Conservation (phyloP, 192 early-diverging fungal genomes). For the Coemansia sp. region DNA sequence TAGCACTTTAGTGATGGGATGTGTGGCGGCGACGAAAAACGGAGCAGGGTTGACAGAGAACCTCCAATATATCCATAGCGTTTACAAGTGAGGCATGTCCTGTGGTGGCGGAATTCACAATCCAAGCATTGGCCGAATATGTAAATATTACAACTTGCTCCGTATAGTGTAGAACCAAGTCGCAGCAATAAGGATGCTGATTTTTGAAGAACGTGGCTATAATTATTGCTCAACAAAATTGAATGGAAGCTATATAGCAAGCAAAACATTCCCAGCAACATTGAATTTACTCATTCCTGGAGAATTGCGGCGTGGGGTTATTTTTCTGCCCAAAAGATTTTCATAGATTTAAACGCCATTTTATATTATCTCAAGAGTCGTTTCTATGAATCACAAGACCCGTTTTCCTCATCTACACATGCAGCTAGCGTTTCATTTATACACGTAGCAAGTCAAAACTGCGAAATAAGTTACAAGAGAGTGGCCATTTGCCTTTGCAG, state of each 20-base stretch:
- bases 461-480: no score
- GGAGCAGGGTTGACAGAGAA: no score
- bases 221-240: not conserved
- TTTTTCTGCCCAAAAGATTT: not conserved
- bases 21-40: no score
- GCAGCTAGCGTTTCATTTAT: no score
- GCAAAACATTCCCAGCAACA: slow-evolving; percentile 1
- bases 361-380: no score
- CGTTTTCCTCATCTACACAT: no score
- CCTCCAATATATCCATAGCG: not conserved
- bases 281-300: not conserved
- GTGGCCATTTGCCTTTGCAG: no score
- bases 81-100: not conserved
- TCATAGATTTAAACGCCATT: no score
- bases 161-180: not conserved
- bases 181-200: not conserved
- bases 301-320: not conserved
- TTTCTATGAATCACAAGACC: no score
- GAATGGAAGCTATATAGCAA: not conserved
- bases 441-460: no score
- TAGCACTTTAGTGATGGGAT: not conserved
- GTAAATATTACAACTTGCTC: not conserved
- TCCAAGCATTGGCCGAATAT: not conserved
- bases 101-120: not conserved
- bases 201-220: not conserved